These are phyloP conservation scores for Luzula sylvatica DNA, from an alignment of 176 grass and related monocot species.

Conservation along the genomic window DNA sequence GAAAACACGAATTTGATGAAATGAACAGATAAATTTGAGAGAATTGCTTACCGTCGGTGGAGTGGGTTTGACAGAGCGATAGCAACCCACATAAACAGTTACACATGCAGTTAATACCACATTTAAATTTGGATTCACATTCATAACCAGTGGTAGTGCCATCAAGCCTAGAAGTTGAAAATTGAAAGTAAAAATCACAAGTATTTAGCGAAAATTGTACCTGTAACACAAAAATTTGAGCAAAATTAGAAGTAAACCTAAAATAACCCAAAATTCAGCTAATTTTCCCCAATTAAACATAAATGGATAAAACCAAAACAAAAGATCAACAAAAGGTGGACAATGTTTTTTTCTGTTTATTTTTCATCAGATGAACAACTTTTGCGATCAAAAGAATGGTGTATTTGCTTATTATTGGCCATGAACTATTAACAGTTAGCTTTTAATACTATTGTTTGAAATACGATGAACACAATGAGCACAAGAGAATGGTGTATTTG, in stretches of 20 bases:
- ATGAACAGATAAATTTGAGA: neutral
- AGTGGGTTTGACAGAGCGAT: slow-evolving; percentile 80
- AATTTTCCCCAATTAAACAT: neutral
- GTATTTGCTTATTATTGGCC: too few species aligned
- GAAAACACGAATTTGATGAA: neutral
- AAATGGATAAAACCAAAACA: neutral
- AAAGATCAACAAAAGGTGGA: neutral
- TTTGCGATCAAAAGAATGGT: too few species aligned
- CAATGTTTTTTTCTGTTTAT: too few species aligned
- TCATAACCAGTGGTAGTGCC: slow-evolving; percentile 65
- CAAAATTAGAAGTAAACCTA: neutral
- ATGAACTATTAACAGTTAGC: too few species aligned
- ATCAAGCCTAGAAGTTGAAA: slow-evolving; percentile 44
- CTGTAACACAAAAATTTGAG: neutral
- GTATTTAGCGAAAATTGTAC: neutral
- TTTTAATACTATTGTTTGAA: too few species aligned
- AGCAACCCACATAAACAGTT: slow-evolving; percentile 88
- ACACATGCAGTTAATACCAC: slow-evolving; percentile 94
- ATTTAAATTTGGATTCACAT: slow-evolving; percentile 79
- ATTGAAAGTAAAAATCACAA: slow-evolving; percentile 2
- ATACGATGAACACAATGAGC: too few species aligned
- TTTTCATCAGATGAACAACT: too few species aligned
- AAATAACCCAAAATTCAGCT: neutral
- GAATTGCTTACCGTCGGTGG: slow-evolving; percentile 54
- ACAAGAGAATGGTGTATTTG: too few species aligned